Conservation (phyloP, 169 alveolate genomes). For the Plasmodium gallinaceum region DNA sequence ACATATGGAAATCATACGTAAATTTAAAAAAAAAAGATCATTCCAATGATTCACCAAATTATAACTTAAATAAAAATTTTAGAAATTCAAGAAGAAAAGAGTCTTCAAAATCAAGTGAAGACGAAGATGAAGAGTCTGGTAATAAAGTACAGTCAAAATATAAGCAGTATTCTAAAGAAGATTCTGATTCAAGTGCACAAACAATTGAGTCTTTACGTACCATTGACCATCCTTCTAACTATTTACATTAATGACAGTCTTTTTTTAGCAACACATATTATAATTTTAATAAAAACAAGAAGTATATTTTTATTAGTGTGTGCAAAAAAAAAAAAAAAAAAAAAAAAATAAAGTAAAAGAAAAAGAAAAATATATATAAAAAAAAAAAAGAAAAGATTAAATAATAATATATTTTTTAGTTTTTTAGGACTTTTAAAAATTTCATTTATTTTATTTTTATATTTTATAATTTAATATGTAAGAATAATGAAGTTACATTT, state of each 20-base stretch:
- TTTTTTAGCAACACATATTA: neutral
- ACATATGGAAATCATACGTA: slow-evolving; percentile 49
- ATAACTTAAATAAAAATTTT: slow-evolving; percentile 30
- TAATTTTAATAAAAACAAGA: neutral
- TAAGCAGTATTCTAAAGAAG: slow-evolving; percentile 50
- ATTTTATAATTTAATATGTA: too few species aligned
- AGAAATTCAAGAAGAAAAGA: slow-evolving; percentile 37
- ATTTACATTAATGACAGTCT: neutral
- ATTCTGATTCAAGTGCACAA: slow-evolving; percentile 69
- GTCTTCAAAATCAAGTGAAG: slow-evolving; percentile 21
- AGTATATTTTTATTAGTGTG: slow-evolving; percentile 7
- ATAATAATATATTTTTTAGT: too few species aligned
- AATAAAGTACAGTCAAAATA: slow-evolving; percentile 18
- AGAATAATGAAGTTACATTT: too few species aligned
- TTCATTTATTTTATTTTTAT: too few species aligned
- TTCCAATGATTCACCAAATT: slow-evolving; percentile 57
- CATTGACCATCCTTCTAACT: slow-evolving; percentile 52
- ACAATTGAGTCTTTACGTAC: slow-evolving; percentile 74
- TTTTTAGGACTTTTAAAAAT: too few species aligned
- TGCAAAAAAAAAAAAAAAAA: slow-evolving; percentile 8
- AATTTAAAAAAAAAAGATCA: slow-evolving; percentile 26
- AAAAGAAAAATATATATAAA: neutral
- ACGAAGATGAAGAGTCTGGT: slow-evolving; percentile 17
- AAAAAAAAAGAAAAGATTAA: too few species aligned
- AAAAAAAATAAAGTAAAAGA: neutral